Percentiles rank a stretch among this genome's conserved stretches.
Evolutionary conservation across 1,284 basidiomycete genomes (phyloP).

Genomic region (Sporisorium scitamineum): DNA sequence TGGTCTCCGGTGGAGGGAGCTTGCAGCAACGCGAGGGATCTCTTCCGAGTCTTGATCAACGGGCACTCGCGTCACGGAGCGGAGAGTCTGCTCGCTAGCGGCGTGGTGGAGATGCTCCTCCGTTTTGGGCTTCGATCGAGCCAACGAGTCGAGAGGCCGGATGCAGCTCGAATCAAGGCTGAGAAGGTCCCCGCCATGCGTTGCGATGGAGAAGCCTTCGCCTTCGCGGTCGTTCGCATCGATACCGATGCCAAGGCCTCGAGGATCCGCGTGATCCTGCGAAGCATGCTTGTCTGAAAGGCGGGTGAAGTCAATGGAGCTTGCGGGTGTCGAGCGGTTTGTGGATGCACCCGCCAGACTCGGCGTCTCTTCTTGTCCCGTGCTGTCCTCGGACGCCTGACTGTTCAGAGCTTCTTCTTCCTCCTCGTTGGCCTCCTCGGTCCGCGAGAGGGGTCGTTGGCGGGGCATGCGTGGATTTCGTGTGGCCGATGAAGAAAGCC

Average conservation of each 20-base stretch:
- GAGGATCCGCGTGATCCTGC: not conserved
- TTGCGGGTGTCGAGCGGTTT: constrained; percentile 53
- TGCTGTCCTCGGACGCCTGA: constrained; percentile 45
- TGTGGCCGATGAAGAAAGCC: constrained; percentile 12
- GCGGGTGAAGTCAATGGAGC: constrained; percentile 49
- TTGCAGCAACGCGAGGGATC: not conserved
- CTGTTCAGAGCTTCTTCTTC: constrained; percentile 34
- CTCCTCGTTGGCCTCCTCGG: constrained; percentile 42
- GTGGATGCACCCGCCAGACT: constrained; percentile 54
- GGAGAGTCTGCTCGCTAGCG: constrained; percentile 57
- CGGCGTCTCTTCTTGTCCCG: constrained; percentile 54
- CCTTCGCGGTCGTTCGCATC: constrained; percentile 2
- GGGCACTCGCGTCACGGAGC: constrained; percentile 40
- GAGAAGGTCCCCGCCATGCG: constrained; percentile 12
- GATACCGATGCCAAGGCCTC: constrained; percentile 54
- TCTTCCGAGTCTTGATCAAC: constrained; percentile 6
- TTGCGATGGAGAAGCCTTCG: not conserved
- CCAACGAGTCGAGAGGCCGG: constrained; percentile 16
- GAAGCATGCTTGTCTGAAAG: constrained; percentile 21
- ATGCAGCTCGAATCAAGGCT: constrained; percentile 23
- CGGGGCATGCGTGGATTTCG: constrained; percentile 12
- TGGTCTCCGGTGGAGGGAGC: constrained; percentile 10
- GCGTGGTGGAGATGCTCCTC: constrained; percentile 54
- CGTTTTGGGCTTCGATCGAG: not conserved
- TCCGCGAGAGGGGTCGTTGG: constrained; percentile 30